phyloP scores from a whole-genome alignment of 805 yeast species.

The Lipomyces starkeyi region DNA sequence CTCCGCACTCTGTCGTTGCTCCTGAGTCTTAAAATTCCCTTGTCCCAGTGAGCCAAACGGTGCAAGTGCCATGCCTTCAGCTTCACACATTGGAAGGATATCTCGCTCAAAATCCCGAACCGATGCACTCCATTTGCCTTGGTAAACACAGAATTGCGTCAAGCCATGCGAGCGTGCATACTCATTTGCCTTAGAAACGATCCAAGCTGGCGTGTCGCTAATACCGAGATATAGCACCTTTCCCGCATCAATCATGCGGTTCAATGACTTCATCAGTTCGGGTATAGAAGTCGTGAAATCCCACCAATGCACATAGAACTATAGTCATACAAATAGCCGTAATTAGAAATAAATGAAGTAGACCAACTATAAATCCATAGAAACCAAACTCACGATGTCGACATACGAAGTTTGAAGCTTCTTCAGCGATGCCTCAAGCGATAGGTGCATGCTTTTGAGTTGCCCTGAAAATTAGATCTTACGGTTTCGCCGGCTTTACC shows the following conservation, averaged over 20 bases:
- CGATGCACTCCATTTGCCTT: conserved; percentile 41
- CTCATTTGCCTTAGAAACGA: conserved; percentile 30
- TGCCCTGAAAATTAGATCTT: conserved; percentile 10
- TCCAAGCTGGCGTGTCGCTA: conserved; percentile 43
- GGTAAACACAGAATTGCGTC: conserved; percentile 41
- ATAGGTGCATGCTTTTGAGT: conserved; percentile 25
- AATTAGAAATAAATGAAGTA: conserved; percentile 5
- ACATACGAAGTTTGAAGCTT: conserved; percentile 39
- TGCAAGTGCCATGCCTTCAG: conserved; percentile 38
- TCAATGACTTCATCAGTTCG: conserved; percentile 39
- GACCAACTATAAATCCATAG: neutral
- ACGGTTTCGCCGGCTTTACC: neutral
- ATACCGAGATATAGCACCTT: conserved; percentile 41
- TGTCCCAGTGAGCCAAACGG: conserved; percentile 5
- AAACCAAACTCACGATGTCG: conserved; percentile 25
- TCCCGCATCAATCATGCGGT: conserved; percentile 27
- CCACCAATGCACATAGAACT: conserved; percentile 28
- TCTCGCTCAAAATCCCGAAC: conserved; percentile 41
- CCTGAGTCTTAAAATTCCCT: conserved; percentile 9
- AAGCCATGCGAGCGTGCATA: conserved; percentile 40
- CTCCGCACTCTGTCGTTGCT: conserved; percentile 6
- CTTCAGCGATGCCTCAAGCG: conserved; percentile 20
- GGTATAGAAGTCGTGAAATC: conserved; percentile 39
- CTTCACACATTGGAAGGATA: conserved; percentile 41
- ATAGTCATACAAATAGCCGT: neutral